Evolutionary conservation across 2,329 filamentous ascomycete genomes (phyloP), one percentile per base, ranked within the genome.

Genomic region (Diatrype stigma): DNA sequence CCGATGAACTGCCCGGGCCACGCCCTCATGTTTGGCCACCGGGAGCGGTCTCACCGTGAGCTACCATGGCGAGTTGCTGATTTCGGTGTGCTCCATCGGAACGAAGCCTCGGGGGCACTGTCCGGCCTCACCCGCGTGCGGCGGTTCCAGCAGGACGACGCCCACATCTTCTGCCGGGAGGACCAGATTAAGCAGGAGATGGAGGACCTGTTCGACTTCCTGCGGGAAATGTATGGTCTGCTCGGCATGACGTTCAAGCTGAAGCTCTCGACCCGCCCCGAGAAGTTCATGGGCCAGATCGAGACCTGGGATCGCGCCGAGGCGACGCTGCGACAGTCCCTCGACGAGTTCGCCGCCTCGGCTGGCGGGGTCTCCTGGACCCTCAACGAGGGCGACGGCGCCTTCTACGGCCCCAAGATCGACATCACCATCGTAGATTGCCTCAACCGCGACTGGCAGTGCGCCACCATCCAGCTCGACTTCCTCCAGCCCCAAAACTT

Each of bases 321-420:
- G 72, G 78, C 76, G 16, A 90, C 88, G 68, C 79, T 99, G 47
- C 86, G 85, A 64, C 79, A 85, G 54, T 90, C 92, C 17, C 78
- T 99, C 46, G 81, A 94, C 58, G 80, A 85, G 56, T 97, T 96
- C 70, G 79, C 82, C 51, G 73, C 72, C 19, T 69, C 70, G 51
- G 70, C 70, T 19, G 65, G 56, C 42, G 81, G 86, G 53, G 79
- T 84, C 32, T 77, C 84, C 56, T 99, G 94, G 94, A 87, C 90
- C 69, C 77, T 96, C 47, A 96, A 97, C 71, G 87, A 90, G 53
- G 94, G 93, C 51, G 94, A 99, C 63, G 94, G 94, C 66, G 94
- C 94, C 48, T 99, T 97, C 74, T 99, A 99, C 70, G 94, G 94
- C 2, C 94, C 94, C 47, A 99, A 99, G 82, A 96, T 97, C 62